Percentiles rank a stretch among this genome's conserved stretches.
Conservation (phyloP, 768 basidiomycete genomes). For the Pleurotus djamor region DNA sequence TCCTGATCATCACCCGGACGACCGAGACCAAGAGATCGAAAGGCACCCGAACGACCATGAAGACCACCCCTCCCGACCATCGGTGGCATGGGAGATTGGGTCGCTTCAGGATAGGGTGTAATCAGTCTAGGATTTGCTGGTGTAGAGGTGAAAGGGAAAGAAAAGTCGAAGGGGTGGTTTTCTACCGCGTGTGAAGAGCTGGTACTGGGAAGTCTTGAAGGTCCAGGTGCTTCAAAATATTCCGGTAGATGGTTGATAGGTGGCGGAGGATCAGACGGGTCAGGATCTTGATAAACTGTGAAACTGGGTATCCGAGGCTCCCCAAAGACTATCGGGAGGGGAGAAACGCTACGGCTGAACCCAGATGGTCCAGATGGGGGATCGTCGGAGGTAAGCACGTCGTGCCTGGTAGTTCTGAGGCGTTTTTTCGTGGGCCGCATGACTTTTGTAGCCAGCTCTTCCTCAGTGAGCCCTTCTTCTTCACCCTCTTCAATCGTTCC, state of each 20-base stretch:
- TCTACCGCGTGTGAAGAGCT: constrained; percentile 49
- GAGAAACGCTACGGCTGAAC: background rate
- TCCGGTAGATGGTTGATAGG: constrained; percentile 52
- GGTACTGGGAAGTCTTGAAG: constrained; percentile 23
- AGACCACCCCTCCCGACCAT: background rate
- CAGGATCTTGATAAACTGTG: constrained; percentile 46
- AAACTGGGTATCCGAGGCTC: constrained; percentile 37
- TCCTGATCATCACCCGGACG: constrained; percentile 34
- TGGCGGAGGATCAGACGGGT: constrained; percentile 37
- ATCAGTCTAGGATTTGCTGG: constrained; percentile 36
- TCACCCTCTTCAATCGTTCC: constrained; percentile 40
- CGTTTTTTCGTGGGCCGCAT: constrained; percentile 54
- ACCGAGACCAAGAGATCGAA: constrained; percentile 42
- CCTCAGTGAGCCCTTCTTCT: constrained; percentile 32
- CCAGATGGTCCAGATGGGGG: background rate
- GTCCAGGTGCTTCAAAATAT: constrained; percentile 44
- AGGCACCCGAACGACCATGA: constrained; percentile 19
- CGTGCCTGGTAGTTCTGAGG: constrained; percentile 27
- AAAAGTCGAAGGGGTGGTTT: constrained; percentile 53
- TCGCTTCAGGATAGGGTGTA: constrained; percentile 21
- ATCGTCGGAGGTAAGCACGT: background rate
- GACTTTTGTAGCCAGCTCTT: constrained; percentile 33
- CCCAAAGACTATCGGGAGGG: background rate
- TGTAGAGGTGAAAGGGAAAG: constrained; percentile 52
- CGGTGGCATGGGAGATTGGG: constrained; percentile 53